Conservation (phyloP, 2,329 filamentous ascomycete genomes). For the Tolypocladium album region DNA sequence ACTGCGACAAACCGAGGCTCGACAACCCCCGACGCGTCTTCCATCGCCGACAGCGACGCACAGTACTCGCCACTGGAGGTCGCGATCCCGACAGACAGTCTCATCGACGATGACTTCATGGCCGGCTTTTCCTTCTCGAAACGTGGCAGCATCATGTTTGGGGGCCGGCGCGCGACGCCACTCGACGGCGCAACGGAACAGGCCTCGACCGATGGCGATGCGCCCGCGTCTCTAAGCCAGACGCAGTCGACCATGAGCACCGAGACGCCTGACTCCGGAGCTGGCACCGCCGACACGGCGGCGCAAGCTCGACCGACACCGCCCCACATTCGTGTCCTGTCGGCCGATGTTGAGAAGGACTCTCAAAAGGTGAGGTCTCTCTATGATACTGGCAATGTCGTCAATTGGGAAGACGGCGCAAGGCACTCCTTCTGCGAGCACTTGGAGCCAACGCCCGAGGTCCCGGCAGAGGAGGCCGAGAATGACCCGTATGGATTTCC, state of each 20-base stretch:
- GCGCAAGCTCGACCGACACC: slow-evolving; percentile 10
- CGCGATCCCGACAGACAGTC: slow-evolving; percentile 42
- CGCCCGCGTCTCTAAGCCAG: slow-evolving; percentile 2
- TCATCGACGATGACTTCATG: slow-evolving; percentile 49
- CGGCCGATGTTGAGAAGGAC: slow-evolving; percentile 48
- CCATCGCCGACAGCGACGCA: slow-evolving; percentile 15
- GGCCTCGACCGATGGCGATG: not conserved
- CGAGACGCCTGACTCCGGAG: not conserved
- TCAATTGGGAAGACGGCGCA: slow-evolving; percentile 41
- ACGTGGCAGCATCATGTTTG: slow-evolving; percentile 52
- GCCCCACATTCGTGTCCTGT: slow-evolving; percentile 41
- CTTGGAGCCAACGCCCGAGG: slow-evolving; percentile 37
- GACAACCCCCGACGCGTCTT: slow-evolving; percentile 7
- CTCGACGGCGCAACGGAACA: slow-evolving; percentile 8
- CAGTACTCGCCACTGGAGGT: slow-evolving; percentile 43
- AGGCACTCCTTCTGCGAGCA: slow-evolving; percentile 36
- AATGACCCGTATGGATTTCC: slow-evolving; percentile 49
- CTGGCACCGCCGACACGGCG: slow-evolving; percentile 1
- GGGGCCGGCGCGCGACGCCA: slow-evolving; percentile 27
- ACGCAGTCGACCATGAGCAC: slow-evolving; percentile 1
- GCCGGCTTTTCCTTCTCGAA: slow-evolving; percentile 49
- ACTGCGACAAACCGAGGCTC: slow-evolving; percentile 9
- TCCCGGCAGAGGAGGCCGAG: slow-evolving; percentile 40
- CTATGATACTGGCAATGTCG: slow-evolving; percentile 45
- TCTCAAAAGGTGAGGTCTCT: slow-evolving; percentile 59